A percentile compares a stretch with the other conserved stretches of the same genome.
Evolutionary conservation across 75 land plant genomes (phyloP).

Genomic region (Azolla pinnata): DNA sequence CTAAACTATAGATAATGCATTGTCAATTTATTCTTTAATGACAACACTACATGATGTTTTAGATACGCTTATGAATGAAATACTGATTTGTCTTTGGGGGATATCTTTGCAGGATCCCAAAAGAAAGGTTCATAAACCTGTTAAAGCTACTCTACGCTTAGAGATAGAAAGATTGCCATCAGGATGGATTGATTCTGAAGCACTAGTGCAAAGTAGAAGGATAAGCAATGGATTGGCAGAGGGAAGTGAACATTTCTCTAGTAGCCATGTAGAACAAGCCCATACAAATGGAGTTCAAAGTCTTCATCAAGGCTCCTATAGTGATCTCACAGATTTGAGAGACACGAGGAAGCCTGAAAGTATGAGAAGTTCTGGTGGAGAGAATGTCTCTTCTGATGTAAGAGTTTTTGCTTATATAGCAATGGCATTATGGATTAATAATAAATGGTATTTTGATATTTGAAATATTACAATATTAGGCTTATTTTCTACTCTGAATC

Average conservation of each 20-base stretch:
- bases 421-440: neutral
- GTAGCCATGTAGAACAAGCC: conserved; percentile 19
- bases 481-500: too few species aligned
- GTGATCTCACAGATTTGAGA: conserved; percentile 30
- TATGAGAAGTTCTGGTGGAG: conserved; percentile 16
- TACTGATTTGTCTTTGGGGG: too few species aligned
- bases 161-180: conserved; percentile 76
- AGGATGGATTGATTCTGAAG: conserved; percentile 39
- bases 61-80: too few species aligned
- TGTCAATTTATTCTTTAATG: too few species aligned
- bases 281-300: conserved; percentile 37
- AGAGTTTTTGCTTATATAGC: conserved; percentile 3
- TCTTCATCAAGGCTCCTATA: conserved; percentile 16
- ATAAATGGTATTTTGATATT: too few species aligned
- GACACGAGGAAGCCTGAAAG: conserved; percentile 24
- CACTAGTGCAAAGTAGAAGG: conserved; percentile 59
- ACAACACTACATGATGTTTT: too few species aligned
- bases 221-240: conserved; percentile 47
- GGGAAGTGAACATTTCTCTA: conserved; percentile 24
- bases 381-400: conserved; percentile 39
- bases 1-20: too few species aligned
- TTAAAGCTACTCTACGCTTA: conserved; percentile 70
- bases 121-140: conserved; percentile 81
- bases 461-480: too few species aligned
- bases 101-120: conserved; percentile 77